Conservation (phyloP, 2,329 filamentous ascomycete genomes). For the Penicillium expansum region DNA sequence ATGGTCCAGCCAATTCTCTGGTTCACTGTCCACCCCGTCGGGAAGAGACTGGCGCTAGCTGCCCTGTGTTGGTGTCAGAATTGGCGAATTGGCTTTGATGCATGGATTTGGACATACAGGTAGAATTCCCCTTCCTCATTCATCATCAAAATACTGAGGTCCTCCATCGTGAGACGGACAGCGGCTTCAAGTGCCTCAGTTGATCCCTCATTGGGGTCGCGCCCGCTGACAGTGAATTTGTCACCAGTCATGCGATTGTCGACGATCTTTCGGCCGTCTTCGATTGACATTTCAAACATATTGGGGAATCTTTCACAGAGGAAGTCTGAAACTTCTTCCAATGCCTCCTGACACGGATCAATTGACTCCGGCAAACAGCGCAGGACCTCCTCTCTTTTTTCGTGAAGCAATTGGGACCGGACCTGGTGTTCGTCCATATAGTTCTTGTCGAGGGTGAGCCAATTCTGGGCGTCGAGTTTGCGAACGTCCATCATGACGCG, state of each 20-base stretch:
- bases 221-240: slow-evolving; percentile 40
- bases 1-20: slow-evolving; percentile 51
- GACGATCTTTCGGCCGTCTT: slow-evolving; percentile 31
- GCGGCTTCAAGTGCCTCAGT: slow-evolving; percentile 50
- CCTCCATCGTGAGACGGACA: slow-evolving; percentile 52
- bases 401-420: slow-evolving; percentile 42
- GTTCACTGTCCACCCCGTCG: slow-evolving; percentile 52
- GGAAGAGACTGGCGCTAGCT: slow-evolving; percentile 54
- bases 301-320: slow-evolving; percentile 45
- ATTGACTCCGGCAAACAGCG: slow-evolving; percentile 46
- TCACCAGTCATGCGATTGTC: slow-evolving; percentile 48
- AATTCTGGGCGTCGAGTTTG: slow-evolving; percentile 47
- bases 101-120: slow-evolving; percentile 36
- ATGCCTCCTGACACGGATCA: slow-evolving; percentile 48
- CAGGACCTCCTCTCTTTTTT: slow-evolving; percentile 43
- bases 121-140: slow-evolving; percentile 49
- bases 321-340: slow-evolving; percentile 48
- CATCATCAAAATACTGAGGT: slow-evolving; percentile 51
- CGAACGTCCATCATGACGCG: slow-evolving; percentile 50
- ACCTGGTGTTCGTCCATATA: slow-evolving; percentile 47
- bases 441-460: slow-evolving; percentile 50
- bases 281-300: slow-evolving; percentile 39
- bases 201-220: slow-evolving; percentile 23
- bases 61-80: slow-evolving; percentile 33
- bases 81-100: neutral